Conservation (phyloP, 2,329 filamentous ascomycete genomes). For the Juglanconis oblonga region DNA sequence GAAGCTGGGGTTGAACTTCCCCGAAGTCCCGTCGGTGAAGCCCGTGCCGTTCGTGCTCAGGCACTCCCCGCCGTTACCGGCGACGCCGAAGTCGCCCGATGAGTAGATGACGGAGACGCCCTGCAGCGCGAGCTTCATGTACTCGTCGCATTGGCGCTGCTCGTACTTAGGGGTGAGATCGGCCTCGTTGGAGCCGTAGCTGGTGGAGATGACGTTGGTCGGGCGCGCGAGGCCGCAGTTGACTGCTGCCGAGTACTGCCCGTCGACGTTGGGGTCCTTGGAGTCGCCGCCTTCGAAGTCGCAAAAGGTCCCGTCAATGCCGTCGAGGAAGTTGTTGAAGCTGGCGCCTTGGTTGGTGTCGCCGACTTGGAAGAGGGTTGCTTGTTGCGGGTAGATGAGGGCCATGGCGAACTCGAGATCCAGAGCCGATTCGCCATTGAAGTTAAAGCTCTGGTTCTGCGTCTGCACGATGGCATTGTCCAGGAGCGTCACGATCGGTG, state of each 20-base stretch:
- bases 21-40: conserved; percentile 29
- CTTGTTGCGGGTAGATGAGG: conserved; percentile 48
- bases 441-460: conserved; percentile 32
- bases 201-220: conserved; percentile 53
- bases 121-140: conserved; percentile 54
- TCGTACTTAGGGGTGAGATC: conserved; percentile 46
- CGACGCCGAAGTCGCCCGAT: conserved; percentile 48
- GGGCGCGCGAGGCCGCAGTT: conserved; percentile 42
- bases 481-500: conserved; percentile 33
- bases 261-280: conserved; percentile 34
- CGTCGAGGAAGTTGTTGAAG: conserved; percentile 32
- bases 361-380: conserved; percentile 47
- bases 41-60: conserved; percentile 29
- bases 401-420: conserved; percentile 42
- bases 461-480: conserved; percentile 34
- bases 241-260: conserved; percentile 34
- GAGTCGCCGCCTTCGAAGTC: conserved; percentile 40
- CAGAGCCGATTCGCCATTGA: conserved; percentile 36
- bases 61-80: conserved; percentile 35
- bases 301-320: conserved; percentile 44
- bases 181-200: conserved; percentile 52
- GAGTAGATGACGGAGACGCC: conserved; percentile 50
- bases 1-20: conserved; percentile 46
- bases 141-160: conserved; percentile 51
- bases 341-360: conserved; percentile 27